Base-by-base conservation (phyloP, 208 protist genomes). In the Trypanosoma rangeli region DNA sequence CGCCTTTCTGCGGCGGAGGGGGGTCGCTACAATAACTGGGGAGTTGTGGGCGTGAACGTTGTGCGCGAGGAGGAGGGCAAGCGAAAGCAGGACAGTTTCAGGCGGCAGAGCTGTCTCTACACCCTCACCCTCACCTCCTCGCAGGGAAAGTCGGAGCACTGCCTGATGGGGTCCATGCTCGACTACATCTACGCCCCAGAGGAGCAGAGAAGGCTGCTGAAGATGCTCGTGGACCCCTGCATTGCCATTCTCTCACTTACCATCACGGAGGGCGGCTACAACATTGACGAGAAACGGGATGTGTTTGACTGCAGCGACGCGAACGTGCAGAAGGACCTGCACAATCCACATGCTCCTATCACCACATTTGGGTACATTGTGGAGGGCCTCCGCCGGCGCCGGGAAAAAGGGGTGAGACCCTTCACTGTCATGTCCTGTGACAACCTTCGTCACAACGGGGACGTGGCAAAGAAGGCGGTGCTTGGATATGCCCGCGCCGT, bases 361-460 rank as follows among this genome's bases (percentile, higher is more conserved):
- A 80, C 79, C 5, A 74, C 74, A 13, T 86, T 83, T 55, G 82
- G 74, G 31, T 74, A 70, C 60, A 81, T 81, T 65, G 72, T 83
- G 15, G 73, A 79, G 58, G 78, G 74, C 7, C 68, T 83, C 44
- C 82, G 72, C n/a, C 59, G 59, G 24, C 72, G 81, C 7, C 62
- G n/a, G 68, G 22, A 68, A 85, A 44, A 39, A 22, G 12, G 60
- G 58, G 1, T 37, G 29, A 56, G 68, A 18, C 75, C 75, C n/a
- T 84, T 84, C 57, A 84, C 73, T 26, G 64, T 82, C 48, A 80
- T 82, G 78, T 84, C 73, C 37, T 84, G 74, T 64, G 76, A 82
- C 65, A 82, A 84, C 57, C 59, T 82, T 26, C 74, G 75, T 22
- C 78, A 87, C 65, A 84, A 82, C 70, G 75, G 76, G 39, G 66